These are phyloP conservation scores for Clarkia xantiana DNA, from an alignment of 345 rosid genomes.

Conservation along the genomic window DNA sequence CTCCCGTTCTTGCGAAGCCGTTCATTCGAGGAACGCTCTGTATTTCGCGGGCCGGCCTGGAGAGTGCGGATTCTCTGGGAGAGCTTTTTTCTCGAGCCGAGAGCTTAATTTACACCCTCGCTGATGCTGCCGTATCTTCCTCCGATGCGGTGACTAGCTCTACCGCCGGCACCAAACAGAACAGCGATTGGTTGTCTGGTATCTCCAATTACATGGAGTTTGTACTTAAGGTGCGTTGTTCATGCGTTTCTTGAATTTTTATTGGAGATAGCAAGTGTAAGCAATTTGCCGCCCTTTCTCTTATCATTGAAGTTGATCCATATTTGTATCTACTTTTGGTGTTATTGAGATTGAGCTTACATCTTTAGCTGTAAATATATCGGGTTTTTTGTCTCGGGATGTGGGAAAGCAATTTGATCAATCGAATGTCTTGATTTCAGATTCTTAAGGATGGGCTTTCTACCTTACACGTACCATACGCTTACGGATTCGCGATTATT, in stretches of 20 bases:
- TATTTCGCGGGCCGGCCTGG: slow-evolving; percentile 48
- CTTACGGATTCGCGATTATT: slow-evolving; percentile 90
- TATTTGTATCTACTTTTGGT: no score
- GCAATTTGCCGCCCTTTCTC: no score
- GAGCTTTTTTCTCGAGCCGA: slow-evolving; percentile 43
- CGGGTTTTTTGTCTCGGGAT: no score
- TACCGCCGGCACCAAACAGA: slow-evolving; percentile 36
- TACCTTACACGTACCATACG: slow-evolving; percentile 57
- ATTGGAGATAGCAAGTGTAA: no score
- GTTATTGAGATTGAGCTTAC: no score
- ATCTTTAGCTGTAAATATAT: no score
- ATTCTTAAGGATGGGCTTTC: slow-evolving; percentile 75
- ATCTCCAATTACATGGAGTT: slow-evolving; percentile 66
- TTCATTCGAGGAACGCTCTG: slow-evolving; percentile 31
- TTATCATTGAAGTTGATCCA: no score
- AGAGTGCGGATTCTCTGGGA: slow-evolving; percentile 16
- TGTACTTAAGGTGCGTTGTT: slow-evolving; percentile 53
- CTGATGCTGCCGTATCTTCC: slow-evolving; percentile 76
- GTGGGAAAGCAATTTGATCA: neutral
- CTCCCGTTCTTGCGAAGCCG: slow-evolving; percentile 12
- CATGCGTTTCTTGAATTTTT: no score
- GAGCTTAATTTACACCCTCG: slow-evolving; percentile 46
- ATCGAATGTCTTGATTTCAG: slow-evolving; percentile 19
- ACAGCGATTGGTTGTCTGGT: slow-evolving; percentile 80
- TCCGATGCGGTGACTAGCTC: slow-evolving; percentile 46